phyloP scores from a whole-genome alignment of 768 basidiomycete species.

The Lanmaoa rubissima region DNA sequence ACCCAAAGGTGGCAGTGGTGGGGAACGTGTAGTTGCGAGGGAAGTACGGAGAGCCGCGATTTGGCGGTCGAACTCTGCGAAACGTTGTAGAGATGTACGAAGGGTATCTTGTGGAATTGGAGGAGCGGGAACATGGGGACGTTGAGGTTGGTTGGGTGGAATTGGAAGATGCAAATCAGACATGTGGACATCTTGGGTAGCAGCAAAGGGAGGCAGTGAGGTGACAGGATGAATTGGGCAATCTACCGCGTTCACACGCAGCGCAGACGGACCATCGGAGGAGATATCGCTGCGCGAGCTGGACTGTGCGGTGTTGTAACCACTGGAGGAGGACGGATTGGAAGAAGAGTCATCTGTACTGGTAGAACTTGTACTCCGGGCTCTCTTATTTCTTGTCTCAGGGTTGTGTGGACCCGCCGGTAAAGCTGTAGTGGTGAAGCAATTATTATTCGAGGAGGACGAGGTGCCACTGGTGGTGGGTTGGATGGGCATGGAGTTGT shows the following conservation, averaged over 20 bases:
- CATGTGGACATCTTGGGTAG: slow-evolving; percentile 52
- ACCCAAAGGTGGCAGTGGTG: slow-evolving; percentile 26
- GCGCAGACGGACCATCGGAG: slow-evolving; percentile 17
- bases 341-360: slow-evolving; percentile 35
- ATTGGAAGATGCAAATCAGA: slow-evolving; percentile 34
- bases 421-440: slow-evolving; percentile 6
- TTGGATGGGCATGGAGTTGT: slow-evolving; percentile 27
- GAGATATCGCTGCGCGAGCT: slow-evolving; percentile 34
- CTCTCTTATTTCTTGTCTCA: slow-evolving; percentile 56
- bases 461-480: slow-evolving; percentile 28
- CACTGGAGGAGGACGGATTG: slow-evolving; percentile 36
- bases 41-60: slow-evolving; percentile 48
- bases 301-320: slow-evolving; percentile 34
- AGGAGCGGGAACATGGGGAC: slow-evolving; percentile 11
- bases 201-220: slow-evolving; percentile 39
- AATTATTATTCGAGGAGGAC: slow-evolving; percentile 15
- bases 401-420: slow-evolving; percentile 32
- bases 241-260: slow-evolving; percentile 11
- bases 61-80: slow-evolving; percentile 53
- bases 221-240: slow-evolving; percentile 22
- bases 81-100: slow-evolving; percentile 48
- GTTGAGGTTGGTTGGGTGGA: slow-evolving; percentile 17
- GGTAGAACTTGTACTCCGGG: slow-evolving; percentile 52
- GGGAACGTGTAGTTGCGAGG: slow-evolving; percentile 28
- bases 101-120: slow-evolving; percentile 36